Conservation (phyloP, 2,329 filamentous ascomycete genomes). For the Thielaviopsis musarum region DNA sequence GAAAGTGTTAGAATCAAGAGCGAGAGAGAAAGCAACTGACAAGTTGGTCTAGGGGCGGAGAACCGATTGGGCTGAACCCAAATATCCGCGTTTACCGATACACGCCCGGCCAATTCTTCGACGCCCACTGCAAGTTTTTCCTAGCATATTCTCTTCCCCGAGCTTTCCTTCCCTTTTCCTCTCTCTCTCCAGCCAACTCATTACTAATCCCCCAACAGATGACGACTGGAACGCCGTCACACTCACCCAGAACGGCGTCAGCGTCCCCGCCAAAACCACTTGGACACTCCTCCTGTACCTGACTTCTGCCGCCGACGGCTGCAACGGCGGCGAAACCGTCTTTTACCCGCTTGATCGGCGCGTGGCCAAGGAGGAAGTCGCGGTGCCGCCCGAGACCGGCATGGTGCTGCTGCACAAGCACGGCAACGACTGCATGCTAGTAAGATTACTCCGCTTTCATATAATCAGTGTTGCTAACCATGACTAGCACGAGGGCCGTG, state of each 20-base stretch:
- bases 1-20: too few relatives aligned
- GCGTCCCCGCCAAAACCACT: conserved; percentile 44
- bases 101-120: conserved; percentile 73
- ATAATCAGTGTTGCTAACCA: conserved; percentile 4
- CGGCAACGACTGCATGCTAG: conserved; percentile 71
- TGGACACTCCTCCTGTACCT: conserved; percentile 87
- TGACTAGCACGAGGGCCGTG: conserved; percentile 57
- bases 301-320: conserved; percentile 57
- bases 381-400: conserved; percentile 63
- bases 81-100: conserved; percentile 88
- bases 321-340: conserved; percentile 73
- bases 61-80: conserved; percentile 68
- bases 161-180: neutral
- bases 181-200: neutral
- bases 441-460: conserved; percentile 21
- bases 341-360: conserved; percentile 62
- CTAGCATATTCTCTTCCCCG: conserved; percentile 14
- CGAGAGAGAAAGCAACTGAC: neutral
- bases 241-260: conserved; percentile 24
- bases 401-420: conserved; percentile 78
- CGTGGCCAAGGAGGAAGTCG: conserved; percentile 44
- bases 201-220: conserved; percentile 32
- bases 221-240: conserved; percentile 69
- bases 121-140: conserved; percentile 61
- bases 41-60: conserved; percentile 53